phyloP scores from a whole-genome alignment of 306 rosid genomes.

The Carpinus viminea region DNA sequence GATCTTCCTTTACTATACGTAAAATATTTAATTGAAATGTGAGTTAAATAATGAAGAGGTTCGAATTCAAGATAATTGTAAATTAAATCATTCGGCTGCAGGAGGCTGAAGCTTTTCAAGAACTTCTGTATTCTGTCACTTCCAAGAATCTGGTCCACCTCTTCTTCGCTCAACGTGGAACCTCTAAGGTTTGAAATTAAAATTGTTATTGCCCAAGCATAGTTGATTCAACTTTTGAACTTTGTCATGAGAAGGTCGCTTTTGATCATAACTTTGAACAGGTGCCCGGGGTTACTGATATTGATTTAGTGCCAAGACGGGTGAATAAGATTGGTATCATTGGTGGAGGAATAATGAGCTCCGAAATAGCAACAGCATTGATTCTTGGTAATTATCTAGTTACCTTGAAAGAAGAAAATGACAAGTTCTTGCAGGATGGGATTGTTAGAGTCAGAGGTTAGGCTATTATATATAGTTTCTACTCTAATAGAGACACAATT shows the following conservation, averaged over 20 bases:
- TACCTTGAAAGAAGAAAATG: constrained; percentile 83
- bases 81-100: constrained; percentile 17
- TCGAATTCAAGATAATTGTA: too few relatives aligned
- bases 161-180: constrained; percentile 90
- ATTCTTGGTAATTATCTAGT: constrained; percentile 72
- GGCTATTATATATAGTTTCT: constrained; percentile 1
- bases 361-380: constrained; percentile 91
- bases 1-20: not conserved
- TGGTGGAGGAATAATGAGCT: constrained; percentile 98
- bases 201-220: not conserved
- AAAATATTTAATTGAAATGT: too few relatives aligned
- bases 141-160: constrained; percentile 79
- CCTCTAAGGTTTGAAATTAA: constrained; percentile 69
- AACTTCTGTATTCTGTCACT: constrained; percentile 57
- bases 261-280: constrained; percentile 25
- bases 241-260: not conserved
- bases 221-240: not conserved
- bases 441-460: constrained; percentile 71
- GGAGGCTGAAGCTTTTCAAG: constrained; percentile 84
- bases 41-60: too few relatives aligned
- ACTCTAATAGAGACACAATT: constrained; percentile 2
- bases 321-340: constrained; percentile 81
- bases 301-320: constrained; percentile 72
- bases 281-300: constrained; percentile 93
- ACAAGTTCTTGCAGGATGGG: constrained; percentile 87